phyloP scores from a whole-genome alignment of 768 basidiomycete genomes.

The Suillus hirtellus region DNA sequence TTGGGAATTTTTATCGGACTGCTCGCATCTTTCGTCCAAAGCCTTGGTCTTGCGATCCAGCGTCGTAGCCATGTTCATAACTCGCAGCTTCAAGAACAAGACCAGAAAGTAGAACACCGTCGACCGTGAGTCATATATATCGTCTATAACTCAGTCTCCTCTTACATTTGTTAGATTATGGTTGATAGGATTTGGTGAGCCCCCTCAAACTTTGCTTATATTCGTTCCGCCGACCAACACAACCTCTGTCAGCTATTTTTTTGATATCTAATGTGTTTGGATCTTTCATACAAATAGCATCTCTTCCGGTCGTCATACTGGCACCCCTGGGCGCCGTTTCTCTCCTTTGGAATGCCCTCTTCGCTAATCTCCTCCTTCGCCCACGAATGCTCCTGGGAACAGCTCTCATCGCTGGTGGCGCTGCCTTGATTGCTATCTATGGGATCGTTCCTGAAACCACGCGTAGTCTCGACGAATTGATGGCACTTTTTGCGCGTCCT shows the following conservation, averaged over 20 bases:
- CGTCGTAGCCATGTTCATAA: conserved; percentile 91
- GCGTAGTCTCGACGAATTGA: conserved; percentile 82
- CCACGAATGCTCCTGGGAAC: conserved; percentile 86
- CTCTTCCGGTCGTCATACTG: conserved; percentile 91
- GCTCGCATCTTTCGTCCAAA: conserved; percentile 85
- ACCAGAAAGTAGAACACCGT: conserved; percentile 69
- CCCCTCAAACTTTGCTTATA: not conserved
- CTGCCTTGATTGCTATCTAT: conserved; percentile 86
- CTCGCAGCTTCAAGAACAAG: conserved; percentile 62
- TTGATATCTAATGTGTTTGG: conserved; percentile 86
- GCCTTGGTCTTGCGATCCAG: conserved; percentile 87
- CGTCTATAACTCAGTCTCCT: not conserved
- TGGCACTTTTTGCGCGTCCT: conserved; percentile 71
- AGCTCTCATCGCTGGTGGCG: conserved; percentile 82
- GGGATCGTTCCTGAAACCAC: conserved; percentile 90
- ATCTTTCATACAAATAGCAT: conserved; percentile 89
- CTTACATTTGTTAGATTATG: conserved; percentile 59
- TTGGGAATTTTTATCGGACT: conserved; percentile 60
- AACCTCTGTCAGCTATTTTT: conserved; percentile 54
- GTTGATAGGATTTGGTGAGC: conserved; percentile 76
- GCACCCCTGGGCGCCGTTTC: conserved; percentile 92
- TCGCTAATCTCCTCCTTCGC: conserved; percentile 80
- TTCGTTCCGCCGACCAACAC: conserved; percentile 8
- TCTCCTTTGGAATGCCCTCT: conserved; percentile 92
- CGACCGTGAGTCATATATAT: conserved; percentile 62